Base-by-base conservation (phyloP, 2,329 filamentous ascomycete species). In the Scedosporium apiospermum region DNA sequence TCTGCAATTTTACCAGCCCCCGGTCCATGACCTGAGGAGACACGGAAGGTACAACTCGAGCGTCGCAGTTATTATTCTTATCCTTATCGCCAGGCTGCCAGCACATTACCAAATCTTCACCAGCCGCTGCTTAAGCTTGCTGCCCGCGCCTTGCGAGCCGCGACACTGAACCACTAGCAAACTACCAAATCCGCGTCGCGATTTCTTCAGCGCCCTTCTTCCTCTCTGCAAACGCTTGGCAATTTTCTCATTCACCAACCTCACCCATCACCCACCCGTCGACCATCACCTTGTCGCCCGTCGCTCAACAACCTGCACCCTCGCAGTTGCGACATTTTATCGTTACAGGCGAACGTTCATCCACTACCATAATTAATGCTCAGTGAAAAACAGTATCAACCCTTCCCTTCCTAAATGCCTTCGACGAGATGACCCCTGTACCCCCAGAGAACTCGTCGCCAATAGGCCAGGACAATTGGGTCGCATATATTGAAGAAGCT, bases 391-490 rank as follows among this genome's bases (percentile, higher is more conserved):
- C 7, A 6, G 51, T 26, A 55, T 30, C 51, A 23, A 55, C 51
- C 21, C 21, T 27, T 7, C 51, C n/a, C 51, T 27, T 18, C 51
- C 51, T 61, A 49, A 16, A 51, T 55, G 46, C 49, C 46, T 34
- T 46, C 27, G 30, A 38, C 30, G 21, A 55, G 30, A 41, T 42
- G 55, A 58, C 55, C 57, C 57, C 59, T 38, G 23, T 44, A 21
- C 58, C 51, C 42, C 27, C 12, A 34, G 18, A 51, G 55, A 68
- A 64, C 58, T 59, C 64, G 61, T 76, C 65, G 62, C 87, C 88
- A 57, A 80, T 91, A 67, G 89, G 89, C 69, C 90, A 95, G 77
- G 85, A 89, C 64, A 83, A 82, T 71, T 95, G 90, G 90, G 75
- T 89, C 67, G 88, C 89, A 68, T 90, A 89, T 74, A 82, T 93